phyloP scores from a whole-genome alignment of 2,329 filamentous ascomycete genomes.

The Talaromyces sp. region DNA sequence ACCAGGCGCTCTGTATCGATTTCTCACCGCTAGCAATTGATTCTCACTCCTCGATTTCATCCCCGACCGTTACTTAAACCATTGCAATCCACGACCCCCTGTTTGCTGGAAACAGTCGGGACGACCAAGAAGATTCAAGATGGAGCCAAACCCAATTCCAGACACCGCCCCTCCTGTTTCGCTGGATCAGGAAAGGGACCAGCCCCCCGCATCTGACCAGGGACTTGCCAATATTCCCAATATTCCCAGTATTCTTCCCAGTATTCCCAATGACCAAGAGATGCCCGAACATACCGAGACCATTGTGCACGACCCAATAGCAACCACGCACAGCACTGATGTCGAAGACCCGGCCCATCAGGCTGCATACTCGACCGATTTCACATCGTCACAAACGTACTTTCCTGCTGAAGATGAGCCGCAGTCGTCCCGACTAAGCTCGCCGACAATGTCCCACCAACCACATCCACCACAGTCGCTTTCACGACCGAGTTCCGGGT shows the following conservation, averaged over 20 bases:
- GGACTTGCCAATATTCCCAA: not conserved
- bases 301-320: not conserved
- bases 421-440: constrained; percentile 40
- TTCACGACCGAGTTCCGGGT: constrained; percentile 48
- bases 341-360: constrained; percentile 46
- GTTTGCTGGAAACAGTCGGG: not conserved
- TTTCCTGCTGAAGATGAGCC: constrained; percentile 43
- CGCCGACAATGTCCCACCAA: constrained; percentile 38
- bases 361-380: constrained; percentile 29
- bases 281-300: constrained; percentile 4
- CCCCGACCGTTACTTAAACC: not conserved
- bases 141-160: constrained; percentile 7
- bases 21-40: not conserved
- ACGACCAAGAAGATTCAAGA: not conserved
- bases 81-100: not conserved
- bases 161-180: constrained; percentile 4
- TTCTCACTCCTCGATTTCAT: not conserved
- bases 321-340: constrained; percentile 30
- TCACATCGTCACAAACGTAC: constrained; percentile 34
- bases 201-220: not conserved
- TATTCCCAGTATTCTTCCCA: too few species aligned
- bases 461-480: constrained; percentile 33
- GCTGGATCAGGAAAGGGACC: constrained; percentile 1
- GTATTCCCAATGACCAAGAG: not conserved
- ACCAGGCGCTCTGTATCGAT: not conserved